A percentile compares a stretch with the other conserved stretches of the same genome.
Conservation (phyloP, 2,329 filamentous ascomycete genomes). For the Chrysosphaeria jannelii region DNA sequence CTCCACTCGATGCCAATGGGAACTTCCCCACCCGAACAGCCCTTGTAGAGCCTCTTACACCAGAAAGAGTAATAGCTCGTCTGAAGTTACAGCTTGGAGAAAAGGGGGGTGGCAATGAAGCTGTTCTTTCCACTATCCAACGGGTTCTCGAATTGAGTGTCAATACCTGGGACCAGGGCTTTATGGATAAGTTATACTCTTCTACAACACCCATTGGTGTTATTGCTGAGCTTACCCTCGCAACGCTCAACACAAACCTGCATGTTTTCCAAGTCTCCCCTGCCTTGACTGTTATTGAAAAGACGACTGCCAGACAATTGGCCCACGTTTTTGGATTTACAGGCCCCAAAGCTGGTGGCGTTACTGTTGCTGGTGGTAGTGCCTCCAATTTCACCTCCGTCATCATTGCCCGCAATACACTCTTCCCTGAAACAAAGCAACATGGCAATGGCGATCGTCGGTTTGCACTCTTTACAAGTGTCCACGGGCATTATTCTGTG, state of each 20-base stretch:
- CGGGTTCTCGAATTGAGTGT: constrained; percentile 60
- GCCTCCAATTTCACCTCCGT: constrained; percentile 66
- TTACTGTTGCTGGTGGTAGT: constrained; percentile 55
- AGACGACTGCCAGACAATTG: constrained; percentile 41
- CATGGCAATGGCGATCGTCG: constrained; percentile 31
- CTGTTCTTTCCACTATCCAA: constrained; percentile 38
- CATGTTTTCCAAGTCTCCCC: constrained; percentile 91
- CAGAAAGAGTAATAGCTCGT: constrained; percentile 22
- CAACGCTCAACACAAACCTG: constrained; percentile 71
- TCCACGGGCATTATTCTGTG: constrained; percentile 78
- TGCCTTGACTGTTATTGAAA: constrained; percentile 64
- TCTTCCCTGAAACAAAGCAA: constrained; percentile 51
- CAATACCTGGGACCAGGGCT: constrained; percentile 97
- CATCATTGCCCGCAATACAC: constrained; percentile 59
- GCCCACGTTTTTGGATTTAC: constrained; percentile 50
- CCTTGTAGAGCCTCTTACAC: constrained; percentile 31
- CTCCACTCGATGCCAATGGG: constrained; percentile 11
- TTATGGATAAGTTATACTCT: constrained; percentile 85
- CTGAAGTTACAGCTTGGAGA: constrained; percentile 27
- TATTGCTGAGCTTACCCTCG: constrained; percentile 56
- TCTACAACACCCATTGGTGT: constrained; percentile 67
- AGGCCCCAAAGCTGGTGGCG: constrained; percentile 39
- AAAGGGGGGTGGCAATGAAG: constrained; percentile 32
- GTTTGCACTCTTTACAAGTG: constrained; percentile 68
- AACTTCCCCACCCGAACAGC: constrained; percentile 17